Evolutionary conservation across 202 grass and related monocot genomes (phyloP), one percentile per base, ranked within the genome.

Genomic region (Saccharum hybrid): DNA sequence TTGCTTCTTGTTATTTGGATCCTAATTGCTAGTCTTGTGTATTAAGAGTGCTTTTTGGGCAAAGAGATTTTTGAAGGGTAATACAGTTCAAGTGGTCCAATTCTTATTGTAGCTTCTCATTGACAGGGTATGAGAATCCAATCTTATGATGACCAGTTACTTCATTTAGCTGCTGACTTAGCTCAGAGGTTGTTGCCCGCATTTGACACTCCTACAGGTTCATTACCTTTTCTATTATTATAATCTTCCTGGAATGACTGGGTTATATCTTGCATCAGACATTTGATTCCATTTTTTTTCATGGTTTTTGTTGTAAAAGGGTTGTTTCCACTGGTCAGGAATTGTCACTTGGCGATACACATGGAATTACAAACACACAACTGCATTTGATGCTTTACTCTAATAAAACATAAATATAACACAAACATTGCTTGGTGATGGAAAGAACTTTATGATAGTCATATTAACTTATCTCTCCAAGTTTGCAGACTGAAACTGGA

Each of bases 131-230:
- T 98, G 95, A 90, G 83, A 79, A 91, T 98, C 33, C 92, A 94
- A 38, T 91, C 92, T 77, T 98, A 98, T 68, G 84, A 93, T 79
- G 83, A 93, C 81, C 90, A 93, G 82, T 85, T 98, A 41, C 95
- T 98, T 85, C 85, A 94, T 94, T 90, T 98, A 88, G 84, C 95
- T 64, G 80, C 71, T 86, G 95, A 94, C 83, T 91, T 98, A 76
- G 92, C 95, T 56, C 72, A 85, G 68, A 93, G 95, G 71, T 75
- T 98, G 69, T 81, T 98, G 69, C 95, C 95, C 77, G 95, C 95
- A 86, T 98, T 98, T 94, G 92, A 94, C 79, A 94, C 95, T 85
- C 95, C 95, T 68, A 98, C 95, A 98, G 95, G 95, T 98, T 85
- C 48, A 56, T 66, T 87, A 61, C 71, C 42, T 81, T 62, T 48